Percentiles rank a stretch among this genome's conserved stretches.
Conservation (phyloP, 768 basidiomycete species). For the Ramaria sp. region DNA sequence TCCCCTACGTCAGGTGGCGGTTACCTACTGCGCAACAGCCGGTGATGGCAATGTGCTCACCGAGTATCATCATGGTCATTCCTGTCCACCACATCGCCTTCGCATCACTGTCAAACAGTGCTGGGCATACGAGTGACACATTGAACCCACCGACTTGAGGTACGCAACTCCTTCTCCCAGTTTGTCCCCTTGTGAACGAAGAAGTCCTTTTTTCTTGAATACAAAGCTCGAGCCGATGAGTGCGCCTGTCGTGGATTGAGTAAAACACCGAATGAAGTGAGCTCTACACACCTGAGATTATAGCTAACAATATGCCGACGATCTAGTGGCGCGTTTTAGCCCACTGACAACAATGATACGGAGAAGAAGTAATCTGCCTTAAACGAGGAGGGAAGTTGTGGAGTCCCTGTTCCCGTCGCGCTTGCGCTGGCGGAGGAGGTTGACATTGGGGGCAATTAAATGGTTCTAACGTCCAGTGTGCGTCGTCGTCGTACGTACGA, state of each 20-base stretch:
- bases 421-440: neutral
- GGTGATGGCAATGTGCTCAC: slow-evolving; percentile 37
- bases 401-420: neutral
- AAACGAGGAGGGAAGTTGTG: neutral
- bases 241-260: slow-evolving; percentile 39
- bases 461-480: neutral
- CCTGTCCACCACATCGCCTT: slow-evolving; percentile 90
- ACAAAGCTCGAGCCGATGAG: slow-evolving; percentile 93
- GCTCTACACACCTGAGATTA: neutral
- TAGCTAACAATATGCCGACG: neutral
- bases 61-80: slow-evolving; percentile 92
- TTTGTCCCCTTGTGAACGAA: slow-evolving; percentile 67
- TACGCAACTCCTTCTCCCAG: slow-evolving; percentile 88
- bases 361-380: neutral
- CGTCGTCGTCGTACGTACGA: too few relatives aligned
- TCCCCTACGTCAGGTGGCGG: slow-evolving; percentile 1
- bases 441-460: neutral
- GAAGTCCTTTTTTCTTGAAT: slow-evolving; percentile 93
- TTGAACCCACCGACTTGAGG: slow-evolving; percentile 72
- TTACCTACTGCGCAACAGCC: neutral
- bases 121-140: neutral
- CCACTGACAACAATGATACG: neutral
- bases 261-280: neutral
- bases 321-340: neutral
- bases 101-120: slow-evolving; percentile 5